A percentile compares a stretch with the other conserved stretches of the same genome.
phyloP scores from a whole-genome alignment of 2,329 filamentous ascomycete species.

The Neonectria punicea region DNA sequence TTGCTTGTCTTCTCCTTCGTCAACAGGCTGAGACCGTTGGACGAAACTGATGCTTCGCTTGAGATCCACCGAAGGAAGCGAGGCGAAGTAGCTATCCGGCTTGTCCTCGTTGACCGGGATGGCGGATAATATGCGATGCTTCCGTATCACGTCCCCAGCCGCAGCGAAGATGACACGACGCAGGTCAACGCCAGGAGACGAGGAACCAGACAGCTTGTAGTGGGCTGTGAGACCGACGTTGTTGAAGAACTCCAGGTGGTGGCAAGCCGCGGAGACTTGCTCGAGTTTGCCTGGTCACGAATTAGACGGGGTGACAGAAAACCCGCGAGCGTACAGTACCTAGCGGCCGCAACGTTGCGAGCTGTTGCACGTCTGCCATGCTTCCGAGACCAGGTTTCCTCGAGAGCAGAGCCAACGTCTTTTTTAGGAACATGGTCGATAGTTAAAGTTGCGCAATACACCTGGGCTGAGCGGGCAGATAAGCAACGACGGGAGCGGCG shows the following conservation, averaged over 20 bases:
- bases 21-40: conserved; percentile 32
- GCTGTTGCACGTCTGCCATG: neutral
- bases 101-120: conserved; percentile 54
- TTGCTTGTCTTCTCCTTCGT: conserved; percentile 48
- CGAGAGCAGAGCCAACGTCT: no score
- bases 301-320: no score
- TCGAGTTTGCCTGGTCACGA: conserved; percentile 51
- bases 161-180: conserved; percentile 49
- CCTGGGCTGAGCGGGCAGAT: neutral
- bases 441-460: neutral
- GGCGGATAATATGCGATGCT: conserved; percentile 55
- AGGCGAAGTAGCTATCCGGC: conserved; percentile 54
- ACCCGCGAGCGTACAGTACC: neutral
- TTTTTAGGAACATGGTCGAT: neutral
- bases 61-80: conserved; percentile 55
- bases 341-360: neutral
- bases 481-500: no score
- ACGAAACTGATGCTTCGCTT: conserved; percentile 49
- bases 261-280: conserved; percentile 54
- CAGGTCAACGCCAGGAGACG: conserved; percentile 35
- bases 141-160: conserved; percentile 46
- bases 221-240: conserved; percentile 54
- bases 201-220: conserved; percentile 46
- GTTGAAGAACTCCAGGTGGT: conserved; percentile 55
- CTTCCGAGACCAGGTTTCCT: neutral